phyloP scores from a whole-genome alignment of 2,329 filamentous ascomycete species.

The Lasiodiplodia sp. region DNA sequence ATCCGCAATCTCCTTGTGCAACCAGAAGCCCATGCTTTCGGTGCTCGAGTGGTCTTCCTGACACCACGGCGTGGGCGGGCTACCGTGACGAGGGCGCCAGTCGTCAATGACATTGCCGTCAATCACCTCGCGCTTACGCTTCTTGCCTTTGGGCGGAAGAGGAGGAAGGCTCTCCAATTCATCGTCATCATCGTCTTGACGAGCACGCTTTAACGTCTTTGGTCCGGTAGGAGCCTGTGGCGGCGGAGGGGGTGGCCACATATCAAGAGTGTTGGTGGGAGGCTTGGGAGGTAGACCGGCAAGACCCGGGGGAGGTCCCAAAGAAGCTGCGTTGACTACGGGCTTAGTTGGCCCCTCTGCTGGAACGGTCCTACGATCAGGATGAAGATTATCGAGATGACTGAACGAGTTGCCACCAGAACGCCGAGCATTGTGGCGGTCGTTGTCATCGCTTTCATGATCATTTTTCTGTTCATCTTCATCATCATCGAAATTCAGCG shows the following conservation, averaged over 20 bases:
- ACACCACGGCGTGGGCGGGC: conserved; percentile 68
- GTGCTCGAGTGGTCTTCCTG: conserved; percentile 62
- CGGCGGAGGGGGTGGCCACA: conserved; percentile 33
- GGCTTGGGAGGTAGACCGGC: conserved; percentile 14
- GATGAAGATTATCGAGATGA: conserved; percentile 42
- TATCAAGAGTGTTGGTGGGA: conserved; percentile 30
- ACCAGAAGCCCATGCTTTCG: conserved; percentile 63
- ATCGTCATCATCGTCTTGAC: conserved; percentile 19
- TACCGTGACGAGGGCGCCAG: conserved; percentile 49
- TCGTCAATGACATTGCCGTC: conserved; percentile 50
- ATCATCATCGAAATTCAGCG: conserved; percentile 73
- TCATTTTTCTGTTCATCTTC: conserved; percentile 44
- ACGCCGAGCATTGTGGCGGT: neutral
- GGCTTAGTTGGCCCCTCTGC: conserved; percentile 2
- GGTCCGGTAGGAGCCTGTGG: conserved; percentile 10
- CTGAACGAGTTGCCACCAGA: conserved; percentile 38
- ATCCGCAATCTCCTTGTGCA: conserved; percentile 89
- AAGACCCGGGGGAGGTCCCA: conserved; percentile 22
- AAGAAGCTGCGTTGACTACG: conserved; percentile 14
- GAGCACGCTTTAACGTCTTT: conserved; percentile 4
- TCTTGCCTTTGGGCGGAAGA: conserved; percentile 62
- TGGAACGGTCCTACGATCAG: conserved; percentile 27
- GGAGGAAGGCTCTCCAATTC: conserved; percentile 20
- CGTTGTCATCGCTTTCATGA: neutral
- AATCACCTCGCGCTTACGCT: conserved; percentile 67